Evolutionary conservation across 2,329 filamentous ascomycete genomes (phyloP), one percentile per base, ranked within the genome.

Genomic region (Dothistroma septosporum): DNA sequence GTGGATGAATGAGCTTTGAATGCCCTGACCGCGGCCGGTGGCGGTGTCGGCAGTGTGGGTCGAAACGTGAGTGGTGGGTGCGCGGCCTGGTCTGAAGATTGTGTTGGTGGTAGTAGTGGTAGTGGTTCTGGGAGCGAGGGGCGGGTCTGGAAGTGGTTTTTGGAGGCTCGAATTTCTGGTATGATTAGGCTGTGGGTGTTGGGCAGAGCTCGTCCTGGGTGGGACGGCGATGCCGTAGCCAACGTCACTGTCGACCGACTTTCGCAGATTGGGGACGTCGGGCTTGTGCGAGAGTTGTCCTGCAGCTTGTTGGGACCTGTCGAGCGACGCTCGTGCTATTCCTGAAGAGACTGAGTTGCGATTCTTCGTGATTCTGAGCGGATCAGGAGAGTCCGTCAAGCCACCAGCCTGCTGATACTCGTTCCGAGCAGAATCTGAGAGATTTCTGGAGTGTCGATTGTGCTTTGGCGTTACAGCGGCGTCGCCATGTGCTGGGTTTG

Each of bases 81-180:
- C 24, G 24, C 24, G 24, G 24, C 24, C 24, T 2, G 24, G 24
- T 28, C 24, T 28, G 24, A 28, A 28, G 24, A 28, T 28, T 28
- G 24, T 28, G 6, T 28, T 28, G 24, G 24, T 28, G 24, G 24
- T 28, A 28, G 24, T 28, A 6, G 24, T 28, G 24, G 24, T 28
- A 28, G 24, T 28, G 24, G 76, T 64, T 80, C 72, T n/a, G 74
- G 67, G 37, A 81, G 71, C 24, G 24, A 28, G 24, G 46, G 81
- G 55, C 19, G 47, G 46, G 28, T 35, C 14, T 37, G 69, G 68
- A 19, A 72, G 56, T 47, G 69, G 62, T 58, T 71, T 69, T 60
- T 68, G 62, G 19, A 70, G 47, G 57, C 63, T 70, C 19, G 58
- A 24, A 11, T 55, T 57, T 16, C 14, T 31, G 37, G 47, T 35